Percentiles rank a stretch among this genome's conserved stretches.
phyloP scores from a whole-genome alignment of 129 eudicot species.

The Apium graveolens region DNA sequence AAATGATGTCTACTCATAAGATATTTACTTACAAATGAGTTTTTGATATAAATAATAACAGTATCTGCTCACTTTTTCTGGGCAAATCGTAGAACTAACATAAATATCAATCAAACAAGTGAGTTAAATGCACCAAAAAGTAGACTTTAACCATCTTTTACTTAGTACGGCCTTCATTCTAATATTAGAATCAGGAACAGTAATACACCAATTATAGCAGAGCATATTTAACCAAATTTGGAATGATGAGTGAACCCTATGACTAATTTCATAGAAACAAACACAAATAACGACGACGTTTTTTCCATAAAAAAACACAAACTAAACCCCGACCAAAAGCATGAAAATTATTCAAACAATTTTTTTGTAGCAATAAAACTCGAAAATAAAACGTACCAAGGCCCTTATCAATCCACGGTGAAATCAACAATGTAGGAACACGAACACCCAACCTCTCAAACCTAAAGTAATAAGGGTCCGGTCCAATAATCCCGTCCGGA shows the following conservation, averaged over 20 bases:
- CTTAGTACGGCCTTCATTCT: neutral
- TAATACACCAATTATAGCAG: neutral
- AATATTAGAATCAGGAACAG: neutral
- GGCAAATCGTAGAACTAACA: neutral
- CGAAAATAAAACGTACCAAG: constrained; percentile 43
- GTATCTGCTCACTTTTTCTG: neutral
- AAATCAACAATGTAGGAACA: constrained; percentile 80
- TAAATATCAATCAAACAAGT: neutral
- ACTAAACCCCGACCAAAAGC: neutral
- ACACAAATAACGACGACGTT: neutral
- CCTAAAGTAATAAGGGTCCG: constrained; percentile 66
- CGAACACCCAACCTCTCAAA: constrained; percentile 91
- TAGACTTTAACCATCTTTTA: neutral
- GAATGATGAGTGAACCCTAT: neutral
- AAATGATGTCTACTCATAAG: neutral
- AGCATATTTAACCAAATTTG: neutral
- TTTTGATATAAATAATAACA: neutral
- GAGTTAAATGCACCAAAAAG: neutral
- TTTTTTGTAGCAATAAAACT: neutral
- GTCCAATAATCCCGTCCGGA: constrained; percentile 91
- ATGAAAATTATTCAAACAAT: neutral
- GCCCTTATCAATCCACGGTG: constrained; percentile 88
- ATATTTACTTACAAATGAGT: neutral
- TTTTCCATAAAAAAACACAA: neutral
- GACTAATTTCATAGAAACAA: neutral